Evolutionary conservation across 345 rosid genomes (phyloP).

Genomic region (Rhizophora apiculata): DNA sequence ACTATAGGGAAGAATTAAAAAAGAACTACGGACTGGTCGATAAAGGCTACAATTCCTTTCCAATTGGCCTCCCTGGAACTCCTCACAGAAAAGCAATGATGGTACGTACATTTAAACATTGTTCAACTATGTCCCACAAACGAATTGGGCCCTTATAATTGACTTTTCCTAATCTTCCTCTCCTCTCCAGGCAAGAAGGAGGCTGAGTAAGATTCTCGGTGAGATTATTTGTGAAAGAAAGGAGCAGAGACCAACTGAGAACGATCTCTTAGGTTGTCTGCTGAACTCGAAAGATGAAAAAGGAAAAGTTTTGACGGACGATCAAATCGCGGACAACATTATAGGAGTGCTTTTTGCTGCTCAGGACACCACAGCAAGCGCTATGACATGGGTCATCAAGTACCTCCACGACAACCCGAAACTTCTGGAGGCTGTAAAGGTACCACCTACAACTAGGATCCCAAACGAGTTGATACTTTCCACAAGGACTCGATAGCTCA

Average conservation of each 20-base stretch:
- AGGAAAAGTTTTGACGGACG: constrained; percentile 34
- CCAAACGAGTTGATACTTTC: too few relatives aligned
- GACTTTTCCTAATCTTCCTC: not conserved
- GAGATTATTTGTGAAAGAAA: constrained; percentile 49
- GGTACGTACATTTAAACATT: constrained; percentile 16
- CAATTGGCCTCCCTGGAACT: constrained; percentile 74
- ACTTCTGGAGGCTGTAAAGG: constrained; percentile 75
- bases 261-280: constrained; percentile 46
- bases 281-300: constrained; percentile 47
- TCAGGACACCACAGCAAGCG: constrained; percentile 73
- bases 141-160: not conserved
- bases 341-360: constrained; percentile 77
- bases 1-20: constrained; percentile 61
- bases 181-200: constrained; percentile 49
- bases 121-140: not conserved
- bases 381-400: constrained; percentile 78
- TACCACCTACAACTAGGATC: constrained; percentile 10
- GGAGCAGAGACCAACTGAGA: constrained; percentile 40
- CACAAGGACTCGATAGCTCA: too few relatives aligned
- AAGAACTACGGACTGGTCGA: constrained; percentile 65
- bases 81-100: constrained; percentile 57
- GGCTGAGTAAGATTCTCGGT: constrained; percentile 42
- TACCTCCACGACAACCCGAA: constrained; percentile 66
- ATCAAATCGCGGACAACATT: constrained; percentile 60
- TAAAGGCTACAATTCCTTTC: constrained; percentile 84